Conservation (phyloP, 768 basidiomycete species). For the Boletus coccyginus region DNA sequence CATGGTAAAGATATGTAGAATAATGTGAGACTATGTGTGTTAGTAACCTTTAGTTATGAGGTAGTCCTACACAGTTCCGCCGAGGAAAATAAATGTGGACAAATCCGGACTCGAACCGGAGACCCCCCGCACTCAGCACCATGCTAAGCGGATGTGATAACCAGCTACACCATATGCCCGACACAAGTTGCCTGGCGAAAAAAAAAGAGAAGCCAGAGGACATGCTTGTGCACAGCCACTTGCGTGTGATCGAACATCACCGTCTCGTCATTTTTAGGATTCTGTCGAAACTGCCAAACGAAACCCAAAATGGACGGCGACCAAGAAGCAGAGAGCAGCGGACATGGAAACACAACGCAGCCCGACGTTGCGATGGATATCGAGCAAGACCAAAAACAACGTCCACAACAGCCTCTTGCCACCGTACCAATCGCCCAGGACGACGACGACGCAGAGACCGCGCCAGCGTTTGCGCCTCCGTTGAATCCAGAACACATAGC, state of each 20-base stretch:
- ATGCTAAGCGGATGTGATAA: constrained; percentile 42
- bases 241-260: constrained; percentile 22
- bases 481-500: constrained; percentile 12
- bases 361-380: constrained; percentile 21
- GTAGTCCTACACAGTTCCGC: too few species aligned
- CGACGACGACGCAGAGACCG: neutral
- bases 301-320: constrained; percentile 24
- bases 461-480: neutral
- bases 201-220: too few species aligned
- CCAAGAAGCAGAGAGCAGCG: constrained; percentile 5
- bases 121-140: constrained; percentile 36
- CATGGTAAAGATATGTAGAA: too few species aligned
- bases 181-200: too few species aligned
- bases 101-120: constrained; percentile 41
- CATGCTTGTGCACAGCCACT: constrained; percentile 26
- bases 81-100: constrained; percentile 25
- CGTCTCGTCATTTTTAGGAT: constrained; percentile 28
- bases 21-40: too few species aligned
- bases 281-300: constrained; percentile 12
- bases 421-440: neutral
- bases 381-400: constrained; percentile 15
- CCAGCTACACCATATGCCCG: constrained; percentile 40
- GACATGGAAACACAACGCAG: neutral
- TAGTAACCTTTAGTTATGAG: too few species aligned
- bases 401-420: neutral